phyloP scores from a whole-genome alignment of 2,329 filamentous ascomycete genomes.

The Paraphoma chrysanthemicola region DNA sequence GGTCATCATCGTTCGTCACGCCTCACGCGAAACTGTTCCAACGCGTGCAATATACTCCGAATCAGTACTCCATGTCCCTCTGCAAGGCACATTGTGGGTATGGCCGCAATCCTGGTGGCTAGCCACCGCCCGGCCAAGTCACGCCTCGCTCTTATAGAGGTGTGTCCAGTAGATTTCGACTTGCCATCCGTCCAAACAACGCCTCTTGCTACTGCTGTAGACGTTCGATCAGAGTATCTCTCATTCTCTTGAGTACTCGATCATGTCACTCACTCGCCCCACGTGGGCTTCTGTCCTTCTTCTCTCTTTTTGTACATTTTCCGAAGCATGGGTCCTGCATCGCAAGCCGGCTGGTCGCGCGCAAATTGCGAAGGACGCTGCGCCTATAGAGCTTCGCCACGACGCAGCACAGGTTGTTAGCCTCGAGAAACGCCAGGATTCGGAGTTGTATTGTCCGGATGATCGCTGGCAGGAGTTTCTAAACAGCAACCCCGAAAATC shows the following conservation, averaged over 20 bases:
- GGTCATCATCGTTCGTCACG: slow-evolving; percentile 28
- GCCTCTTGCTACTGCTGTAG: slow-evolving; percentile 20
- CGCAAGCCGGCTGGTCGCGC: slow-evolving; percentile 11
- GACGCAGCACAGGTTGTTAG: slow-evolving; percentile 1
- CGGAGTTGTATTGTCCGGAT: slow-evolving; percentile 21
- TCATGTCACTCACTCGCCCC: slow-evolving; percentile 43
- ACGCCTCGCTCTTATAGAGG: slow-evolving; percentile 36
- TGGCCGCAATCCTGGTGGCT: slow-evolving; percentile 37
- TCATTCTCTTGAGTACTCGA: slow-evolving; percentile 45
- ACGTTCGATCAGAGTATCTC: slow-evolving; percentile 36
- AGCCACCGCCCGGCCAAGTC: slow-evolving; percentile 23
- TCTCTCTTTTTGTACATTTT: slow-evolving; percentile 34
- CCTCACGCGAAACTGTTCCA: slow-evolving; percentile 37
- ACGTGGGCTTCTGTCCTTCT: slow-evolving; percentile 37
- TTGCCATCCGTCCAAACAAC: slow-evolving; percentile 19
- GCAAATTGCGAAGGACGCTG: slow-evolving; percentile 8
- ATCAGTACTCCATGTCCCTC: slow-evolving; percentile 37
- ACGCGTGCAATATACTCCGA: slow-evolving; percentile 22
- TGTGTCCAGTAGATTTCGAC: slow-evolving; percentile 19
- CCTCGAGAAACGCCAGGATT: slow-evolving; percentile 24
- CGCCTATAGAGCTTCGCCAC: slow-evolving; percentile 5
- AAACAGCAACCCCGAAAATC: slow-evolving; percentile 11
- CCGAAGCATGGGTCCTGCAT: slow-evolving; percentile 26
- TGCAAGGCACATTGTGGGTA: slow-evolving; percentile 47
- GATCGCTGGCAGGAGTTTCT: slow-evolving; percentile 26